Evolutionary conservation across 495 filamentous ascomycete species (phyloP).

Genomic region (Daldinia childiae): DNA sequence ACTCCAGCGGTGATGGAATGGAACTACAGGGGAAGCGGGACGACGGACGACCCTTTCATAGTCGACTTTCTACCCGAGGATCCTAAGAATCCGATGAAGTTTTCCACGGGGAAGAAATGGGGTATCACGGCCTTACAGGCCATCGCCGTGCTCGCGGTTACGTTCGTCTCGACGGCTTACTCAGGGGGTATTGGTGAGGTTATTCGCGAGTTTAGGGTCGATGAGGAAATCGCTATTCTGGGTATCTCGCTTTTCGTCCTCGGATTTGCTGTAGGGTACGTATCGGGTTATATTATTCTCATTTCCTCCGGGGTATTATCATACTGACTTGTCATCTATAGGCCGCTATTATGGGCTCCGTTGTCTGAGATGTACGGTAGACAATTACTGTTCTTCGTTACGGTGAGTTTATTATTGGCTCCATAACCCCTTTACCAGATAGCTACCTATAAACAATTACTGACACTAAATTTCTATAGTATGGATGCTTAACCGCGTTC

Average conservation of each 20-base stretch:
- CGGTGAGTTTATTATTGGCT: conserved; percentile 39
- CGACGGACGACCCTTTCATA: conserved; percentile 75
- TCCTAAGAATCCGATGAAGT: conserved; percentile 76
- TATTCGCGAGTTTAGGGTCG: conserved; percentile 65
- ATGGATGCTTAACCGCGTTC: conserved; percentile 69
- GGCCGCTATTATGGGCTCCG: conserved; percentile 41
- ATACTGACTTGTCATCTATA: conserved; percentile 1
- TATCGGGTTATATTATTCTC: conserved; percentile 61
- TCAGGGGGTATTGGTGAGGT: conserved; percentile 74
- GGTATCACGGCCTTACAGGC: conserved; percentile 70
- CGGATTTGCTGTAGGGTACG: conserved; percentile 70
- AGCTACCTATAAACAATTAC: background rate
- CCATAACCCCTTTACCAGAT: background rate
- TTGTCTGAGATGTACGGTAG: conserved; percentile 75
- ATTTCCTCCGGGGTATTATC: background rate
- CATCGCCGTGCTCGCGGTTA: conserved; percentile 74
- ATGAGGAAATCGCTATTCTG: conserved; percentile 67
- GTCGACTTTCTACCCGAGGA: conserved; percentile 80
- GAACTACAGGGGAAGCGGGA: conserved; percentile 74
- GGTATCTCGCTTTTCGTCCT: conserved; percentile 79
- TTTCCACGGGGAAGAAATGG: conserved; percentile 72
- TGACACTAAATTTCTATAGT: conserved; percentile 10
- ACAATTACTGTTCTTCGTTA: conserved; percentile 71
- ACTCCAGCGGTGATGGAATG: conserved; percentile 62
- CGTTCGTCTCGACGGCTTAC: conserved; percentile 81